Evolutionary conservation across 345 rosid genomes (phyloP).

Genomic region (Brassica rapa): DNA sequence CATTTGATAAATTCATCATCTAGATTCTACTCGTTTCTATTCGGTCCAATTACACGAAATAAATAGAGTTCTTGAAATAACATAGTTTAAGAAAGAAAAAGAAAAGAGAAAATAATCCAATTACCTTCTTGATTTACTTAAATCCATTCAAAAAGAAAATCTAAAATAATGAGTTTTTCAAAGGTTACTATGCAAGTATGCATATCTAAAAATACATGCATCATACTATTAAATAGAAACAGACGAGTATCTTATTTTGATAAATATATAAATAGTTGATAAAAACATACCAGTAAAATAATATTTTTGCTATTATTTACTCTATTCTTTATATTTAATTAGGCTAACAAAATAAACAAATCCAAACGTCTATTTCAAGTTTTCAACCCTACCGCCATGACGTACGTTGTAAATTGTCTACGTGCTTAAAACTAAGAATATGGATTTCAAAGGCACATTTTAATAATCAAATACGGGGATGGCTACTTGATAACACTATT

Average conservation of each 20-base stretch:
- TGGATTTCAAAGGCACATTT: neutral
- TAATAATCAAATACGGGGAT: neutral
- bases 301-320: neutral
- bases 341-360: neutral
- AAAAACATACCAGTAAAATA: neutral
- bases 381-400: neutral
- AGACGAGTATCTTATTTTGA: neutral
- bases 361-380: neutral
- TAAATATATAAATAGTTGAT: neutral
- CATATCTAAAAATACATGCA: neutral
- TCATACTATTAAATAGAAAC: neutral
- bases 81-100: neutral
- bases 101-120: neutral
- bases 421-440: neutral
- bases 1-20: conserved; percentile 21
- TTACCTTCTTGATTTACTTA: conserved; percentile 18
- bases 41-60: conserved; percentile 22
- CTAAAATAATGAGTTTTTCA: neutral
- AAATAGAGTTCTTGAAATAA: neutral
- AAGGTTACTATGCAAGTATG: neutral
- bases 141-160: neutral
- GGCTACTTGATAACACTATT: neutral
- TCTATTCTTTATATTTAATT: neutral
- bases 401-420: neutral
- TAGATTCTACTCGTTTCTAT: conserved; percentile 31